A percentile compares a stretch with the other conserved stretches of the same genome.
These are phyloP conservation scores for Zygosaccharomyces gambellarensis DNA, from an alignment of 805 yeast genomes.

Conservation along the genomic window DNA sequence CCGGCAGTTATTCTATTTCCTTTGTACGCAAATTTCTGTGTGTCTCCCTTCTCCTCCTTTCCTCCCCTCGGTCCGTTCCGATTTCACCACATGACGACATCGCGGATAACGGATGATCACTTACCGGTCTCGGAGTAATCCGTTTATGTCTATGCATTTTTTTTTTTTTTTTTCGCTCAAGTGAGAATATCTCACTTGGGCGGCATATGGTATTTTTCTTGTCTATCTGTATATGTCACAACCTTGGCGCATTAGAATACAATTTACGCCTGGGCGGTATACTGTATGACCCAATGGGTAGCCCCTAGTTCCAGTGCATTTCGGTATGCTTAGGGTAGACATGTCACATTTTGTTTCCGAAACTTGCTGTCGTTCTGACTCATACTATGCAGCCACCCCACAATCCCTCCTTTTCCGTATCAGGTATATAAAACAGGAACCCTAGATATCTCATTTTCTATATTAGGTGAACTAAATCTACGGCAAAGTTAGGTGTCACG, in stretches of 20 bases:
- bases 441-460: not conserved
- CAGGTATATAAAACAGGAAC: not conserved
- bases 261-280: not conserved
- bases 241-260: not conserved
- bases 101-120: not conserved
- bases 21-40: not conserved
- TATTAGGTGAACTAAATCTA: not conserved
- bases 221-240: not conserved
- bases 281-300: no score
- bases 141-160: not conserved
- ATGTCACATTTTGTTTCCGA: not conserved
- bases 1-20: not conserved
- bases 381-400: not conserved
- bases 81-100: not conserved
- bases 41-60: not conserved
- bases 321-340: not conserved
- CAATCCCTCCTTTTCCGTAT: not conserved
- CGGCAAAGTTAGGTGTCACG: not conserved
- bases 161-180: not conserved
- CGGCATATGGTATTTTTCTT: not conserved
- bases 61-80: not conserved
- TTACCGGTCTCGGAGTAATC: not conserved
- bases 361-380: not conserved
- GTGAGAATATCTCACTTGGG: constrained; percentile 1
- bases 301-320: no score